These are phyloP conservation scores for Dryas drummondii DNA, from an alignment of 306 rosid genomes.

Conservation along the genomic window DNA sequence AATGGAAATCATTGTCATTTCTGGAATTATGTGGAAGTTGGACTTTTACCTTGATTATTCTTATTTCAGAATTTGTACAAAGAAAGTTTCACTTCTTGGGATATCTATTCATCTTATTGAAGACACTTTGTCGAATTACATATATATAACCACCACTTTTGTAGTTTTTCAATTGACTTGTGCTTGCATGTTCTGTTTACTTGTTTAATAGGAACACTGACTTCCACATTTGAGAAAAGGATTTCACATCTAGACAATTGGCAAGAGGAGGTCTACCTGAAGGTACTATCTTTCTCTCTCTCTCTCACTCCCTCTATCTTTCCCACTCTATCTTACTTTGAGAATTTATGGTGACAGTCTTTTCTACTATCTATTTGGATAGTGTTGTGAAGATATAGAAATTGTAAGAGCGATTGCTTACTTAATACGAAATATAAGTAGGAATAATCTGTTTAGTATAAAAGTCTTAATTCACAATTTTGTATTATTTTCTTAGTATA, in stretches of 20 bases:
- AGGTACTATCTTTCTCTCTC: slow-evolving; percentile 56
- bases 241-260: slow-evolving; percentile 58
- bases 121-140: background rate
- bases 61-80: background rate
- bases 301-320: background rate
- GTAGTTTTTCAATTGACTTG: background rate
- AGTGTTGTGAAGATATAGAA: no score
- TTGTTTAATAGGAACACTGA: slow-evolving; percentile 50
- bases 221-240: slow-evolving; percentile 61
- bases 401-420: no score
- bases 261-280: slow-evolving; percentile 74
- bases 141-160: background rate
- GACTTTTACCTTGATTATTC: background rate
- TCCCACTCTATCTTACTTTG: background rate
- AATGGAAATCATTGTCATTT: background rate
- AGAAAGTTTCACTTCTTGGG: background rate
- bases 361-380: no score
- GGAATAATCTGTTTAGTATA: no score
- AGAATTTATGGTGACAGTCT: no score
- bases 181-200: slow-evolving; percentile 27
- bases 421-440: no score
- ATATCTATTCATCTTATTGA: background rate
- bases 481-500: no score
- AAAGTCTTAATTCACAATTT: no score
- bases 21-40: background rate